phyloP scores from a whole-genome alignment of 345 rosid species.

The Sisymbrium irio region DNA sequence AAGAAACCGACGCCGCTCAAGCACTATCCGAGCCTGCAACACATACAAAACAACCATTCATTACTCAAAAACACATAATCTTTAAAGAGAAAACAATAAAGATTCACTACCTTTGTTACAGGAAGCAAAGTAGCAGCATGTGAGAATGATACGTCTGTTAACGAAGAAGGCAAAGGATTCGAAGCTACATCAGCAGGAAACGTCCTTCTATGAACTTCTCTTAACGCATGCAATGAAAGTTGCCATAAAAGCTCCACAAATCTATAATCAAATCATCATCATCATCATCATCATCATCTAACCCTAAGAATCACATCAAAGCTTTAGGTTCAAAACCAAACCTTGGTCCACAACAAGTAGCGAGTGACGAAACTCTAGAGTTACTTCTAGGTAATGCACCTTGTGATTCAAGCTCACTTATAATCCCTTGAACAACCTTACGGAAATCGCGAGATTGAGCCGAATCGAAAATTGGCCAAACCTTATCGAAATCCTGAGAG shows the following conservation, averaged over 20 bases:
- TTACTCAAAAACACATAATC: not conserved
- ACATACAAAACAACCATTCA: not conserved
- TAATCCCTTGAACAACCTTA: slow-evolving; percentile 98
- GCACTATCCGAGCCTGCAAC: slow-evolving; percentile 89
- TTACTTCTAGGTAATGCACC: slow-evolving; percentile 99
- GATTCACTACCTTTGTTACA: slow-evolving; percentile 78
- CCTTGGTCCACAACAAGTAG: slow-evolving; percentile 99
- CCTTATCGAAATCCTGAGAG: slow-evolving; percentile 95
- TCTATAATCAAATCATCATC: slow-evolving; percentile 46
- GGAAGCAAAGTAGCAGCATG: slow-evolving; percentile 98
- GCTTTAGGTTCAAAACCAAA: slow-evolving; percentile 37
- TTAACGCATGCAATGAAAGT: slow-evolving; percentile 92
- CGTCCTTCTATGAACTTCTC: slow-evolving; percentile 94
- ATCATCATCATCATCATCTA: not conserved
- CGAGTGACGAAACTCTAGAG: slow-evolving; percentile 98
- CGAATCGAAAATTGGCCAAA: slow-evolving; percentile 99
- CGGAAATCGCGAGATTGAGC: slow-evolving; percentile 98
- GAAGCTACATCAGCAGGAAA: slow-evolving; percentile 85
- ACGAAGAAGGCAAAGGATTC: slow-evolving; percentile 85
- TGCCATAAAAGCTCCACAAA: slow-evolving; percentile 99
- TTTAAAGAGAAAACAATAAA: not conserved
- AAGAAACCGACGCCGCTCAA: slow-evolving; percentile 89
- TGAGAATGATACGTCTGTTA: slow-evolving; percentile 96
- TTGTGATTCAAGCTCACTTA: slow-evolving; percentile 96
- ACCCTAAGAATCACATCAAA: slow-evolving; percentile 1